phyloP scores from a whole-genome alignment of 2,329 filamentous ascomycete species.

The Colletotrichum godetiae region DNA sequence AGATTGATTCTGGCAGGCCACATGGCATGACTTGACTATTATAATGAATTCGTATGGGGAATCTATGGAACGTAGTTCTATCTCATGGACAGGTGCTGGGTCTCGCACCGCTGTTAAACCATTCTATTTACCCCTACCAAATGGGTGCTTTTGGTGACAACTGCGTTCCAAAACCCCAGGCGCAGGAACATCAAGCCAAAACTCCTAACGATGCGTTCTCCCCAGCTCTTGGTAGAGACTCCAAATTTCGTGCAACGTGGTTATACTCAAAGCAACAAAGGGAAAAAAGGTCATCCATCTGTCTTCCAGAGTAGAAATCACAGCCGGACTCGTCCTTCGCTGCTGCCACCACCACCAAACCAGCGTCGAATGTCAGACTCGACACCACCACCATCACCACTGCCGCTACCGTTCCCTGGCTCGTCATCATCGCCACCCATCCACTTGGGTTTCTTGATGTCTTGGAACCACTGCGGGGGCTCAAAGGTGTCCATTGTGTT shows the following conservation, averaged over 20 bases:
- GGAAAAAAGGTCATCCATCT: neutral
- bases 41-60: neutral
- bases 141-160: conserved; percentile 1
- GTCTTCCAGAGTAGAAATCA: neutral
- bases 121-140: conserved; percentile 14
- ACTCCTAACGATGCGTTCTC: conserved; percentile 37
- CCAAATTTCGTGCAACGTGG: conserved; percentile 17
- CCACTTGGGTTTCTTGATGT: conserved; percentile 85
- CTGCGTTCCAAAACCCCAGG: conserved; percentile 6
- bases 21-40: neutral
- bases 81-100: conserved; percentile 10
- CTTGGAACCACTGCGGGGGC: conserved; percentile 84
- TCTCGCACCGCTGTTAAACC: conserved; percentile 14
- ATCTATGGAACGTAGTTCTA: conserved; percentile 20
- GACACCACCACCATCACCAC: conserved; percentile 14
- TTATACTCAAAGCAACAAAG: conserved; percentile 12
- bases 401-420: conserved; percentile 41
- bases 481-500: conserved; percentile 92
- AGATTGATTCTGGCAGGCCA: neutral
- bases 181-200: conserved; percentile 32
- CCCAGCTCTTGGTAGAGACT: conserved; percentile 39
- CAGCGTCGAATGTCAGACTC: conserved; percentile 64
- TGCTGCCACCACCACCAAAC: conserved; percentile 57
- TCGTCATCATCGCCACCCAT: conserved; percentile 71
- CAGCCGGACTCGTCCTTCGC: conserved; percentile 48